These are phyloP conservation scores for Hymenoscyphus scutula DNA, from an alignment of 2,329 filamentous ascomycete genomes.

Conservation along the genomic window DNA sequence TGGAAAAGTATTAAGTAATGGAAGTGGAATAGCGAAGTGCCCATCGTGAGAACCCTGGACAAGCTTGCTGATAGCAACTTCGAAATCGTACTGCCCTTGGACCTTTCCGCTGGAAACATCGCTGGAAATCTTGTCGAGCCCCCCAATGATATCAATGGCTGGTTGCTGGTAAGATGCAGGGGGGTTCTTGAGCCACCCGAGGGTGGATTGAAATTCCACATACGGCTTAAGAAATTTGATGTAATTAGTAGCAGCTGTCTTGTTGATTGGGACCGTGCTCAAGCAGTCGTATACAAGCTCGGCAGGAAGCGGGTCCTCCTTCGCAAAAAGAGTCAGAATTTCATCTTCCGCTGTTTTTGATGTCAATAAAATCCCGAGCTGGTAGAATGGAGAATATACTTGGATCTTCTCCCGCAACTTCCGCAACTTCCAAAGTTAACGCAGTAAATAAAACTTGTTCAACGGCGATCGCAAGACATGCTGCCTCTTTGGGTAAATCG, in stretches of 20 bases:
- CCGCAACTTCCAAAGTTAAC: neutral
- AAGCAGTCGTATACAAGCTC: slow-evolving; percentile 8
- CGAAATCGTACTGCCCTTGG: slow-evolving; percentile 20
- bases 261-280: slow-evolving; percentile 5
- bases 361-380: neutral
- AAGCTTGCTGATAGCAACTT: slow-evolving; percentile 12
- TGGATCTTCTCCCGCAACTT: neutral
- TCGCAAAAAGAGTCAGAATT: neutral
- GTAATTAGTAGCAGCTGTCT: neutral
- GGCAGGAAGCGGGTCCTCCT: neutral
- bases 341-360: neutral
- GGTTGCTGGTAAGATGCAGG: slow-evolving; percentile 15
- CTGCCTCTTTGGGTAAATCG: neutral
- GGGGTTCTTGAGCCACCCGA: slow-evolving; percentile 15
- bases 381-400: neutral
- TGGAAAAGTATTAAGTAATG: neutral
- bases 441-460: neutral
- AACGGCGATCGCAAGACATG: neutral
- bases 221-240: neutral
- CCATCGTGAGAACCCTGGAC: slow-evolving; percentile 18
- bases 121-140: slow-evolving; percentile 13
- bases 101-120: slow-evolving; percentile 11
- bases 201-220: slow-evolving; percentile 8
- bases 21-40: slow-evolving; percentile 5
- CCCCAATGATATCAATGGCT: slow-evolving; percentile 14